Evolutionary conservation across 2,329 filamentous ascomycete genomes (phyloP).

Genomic region (Botryotinia globosa): DNA sequence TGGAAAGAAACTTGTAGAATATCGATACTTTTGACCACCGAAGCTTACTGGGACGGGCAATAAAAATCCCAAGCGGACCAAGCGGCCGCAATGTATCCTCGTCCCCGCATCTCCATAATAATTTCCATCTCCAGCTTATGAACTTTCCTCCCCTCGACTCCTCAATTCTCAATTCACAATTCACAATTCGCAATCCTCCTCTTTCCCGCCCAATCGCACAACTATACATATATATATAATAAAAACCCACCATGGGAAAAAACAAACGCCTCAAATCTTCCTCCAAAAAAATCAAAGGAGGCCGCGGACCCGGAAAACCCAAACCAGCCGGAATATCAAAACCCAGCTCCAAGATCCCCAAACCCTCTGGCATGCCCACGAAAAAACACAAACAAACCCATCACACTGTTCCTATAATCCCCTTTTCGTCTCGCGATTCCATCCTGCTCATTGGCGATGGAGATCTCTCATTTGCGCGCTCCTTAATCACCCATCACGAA

Average conservation of each 20-base stretch:
- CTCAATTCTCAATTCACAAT: neutral
- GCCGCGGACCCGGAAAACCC: neutral
- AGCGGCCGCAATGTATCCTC: neutral
- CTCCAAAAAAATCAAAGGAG: constrained; percentile 11
- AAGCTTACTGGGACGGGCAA: neutral
- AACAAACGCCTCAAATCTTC: constrained; percentile 3
- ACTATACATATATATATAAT: neutral
- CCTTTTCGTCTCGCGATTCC: constrained; percentile 62
- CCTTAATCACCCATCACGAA: constrained; percentile 62
- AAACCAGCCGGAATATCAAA: neutral
- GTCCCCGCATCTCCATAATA: neutral
- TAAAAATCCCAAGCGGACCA: neutral
- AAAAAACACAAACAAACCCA: constrained; percentile 25
- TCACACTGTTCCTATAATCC: constrained; percentile 54
- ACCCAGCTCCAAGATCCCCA: neutral
- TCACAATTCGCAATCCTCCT: neutral
- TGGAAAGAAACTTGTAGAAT: neutral
- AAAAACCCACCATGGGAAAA: neutral
- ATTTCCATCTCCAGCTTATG: neutral
- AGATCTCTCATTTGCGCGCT: constrained; percentile 74
- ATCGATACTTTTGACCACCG: neutral
- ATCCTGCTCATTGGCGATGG: constrained; percentile 79
- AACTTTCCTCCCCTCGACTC: neutral
- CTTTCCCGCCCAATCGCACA: neutral
- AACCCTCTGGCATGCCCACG: neutral